phyloP scores from a whole-genome alignment of 495 filamentous ascomycete species.

The Cercophora scortea region DNA sequence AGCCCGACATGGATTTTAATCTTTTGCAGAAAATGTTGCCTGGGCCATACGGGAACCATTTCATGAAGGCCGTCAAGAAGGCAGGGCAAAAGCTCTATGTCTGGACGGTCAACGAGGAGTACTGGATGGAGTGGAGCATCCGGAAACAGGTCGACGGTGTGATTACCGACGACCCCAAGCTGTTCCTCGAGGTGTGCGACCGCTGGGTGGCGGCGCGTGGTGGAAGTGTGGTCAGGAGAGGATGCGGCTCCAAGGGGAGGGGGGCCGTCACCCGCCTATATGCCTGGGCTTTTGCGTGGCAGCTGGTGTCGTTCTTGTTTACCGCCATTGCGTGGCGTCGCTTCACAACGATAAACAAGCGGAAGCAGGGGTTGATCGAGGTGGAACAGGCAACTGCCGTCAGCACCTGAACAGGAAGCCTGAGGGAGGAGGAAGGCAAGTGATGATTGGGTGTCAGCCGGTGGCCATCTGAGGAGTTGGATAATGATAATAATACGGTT shows the following conservation, averaged over 20 bases:
- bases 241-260: too few species aligned
- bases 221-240: neutral
- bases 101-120: conserved; percentile 80
- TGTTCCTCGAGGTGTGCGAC: conserved; percentile 35
- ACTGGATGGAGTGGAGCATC: conserved; percentile 65
- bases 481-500: too few species aligned
- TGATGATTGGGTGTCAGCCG: too few species aligned
- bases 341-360: too few species aligned
- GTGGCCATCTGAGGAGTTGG: too few species aligned
- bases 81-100: conserved; percentile 53
- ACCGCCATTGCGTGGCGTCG: too few species aligned
- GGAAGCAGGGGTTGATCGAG: too few species aligned
- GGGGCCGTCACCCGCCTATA: conserved; percentile 4
- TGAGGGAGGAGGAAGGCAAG: too few species aligned
- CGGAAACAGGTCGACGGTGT: conserved; percentile 43
- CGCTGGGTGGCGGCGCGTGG: conserved; percentile 5
- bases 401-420: too few species aligned
- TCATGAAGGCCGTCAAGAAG: conserved; percentile 52
- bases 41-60: conserved; percentile 51
- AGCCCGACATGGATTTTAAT: conserved; percentile 64
- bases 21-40: conserved; percentile 59
- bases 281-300: conserved; percentile 9
- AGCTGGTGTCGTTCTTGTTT: too few species aligned
- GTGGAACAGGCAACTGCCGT: too few species aligned
- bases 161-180: conserved; percentile 48